Percentiles rank a stretch among this genome's conserved stretches.
Evolutionary conservation across 805 yeast species (phyloP).

Genomic region (Saccharomycopsis microspora): DNA sequence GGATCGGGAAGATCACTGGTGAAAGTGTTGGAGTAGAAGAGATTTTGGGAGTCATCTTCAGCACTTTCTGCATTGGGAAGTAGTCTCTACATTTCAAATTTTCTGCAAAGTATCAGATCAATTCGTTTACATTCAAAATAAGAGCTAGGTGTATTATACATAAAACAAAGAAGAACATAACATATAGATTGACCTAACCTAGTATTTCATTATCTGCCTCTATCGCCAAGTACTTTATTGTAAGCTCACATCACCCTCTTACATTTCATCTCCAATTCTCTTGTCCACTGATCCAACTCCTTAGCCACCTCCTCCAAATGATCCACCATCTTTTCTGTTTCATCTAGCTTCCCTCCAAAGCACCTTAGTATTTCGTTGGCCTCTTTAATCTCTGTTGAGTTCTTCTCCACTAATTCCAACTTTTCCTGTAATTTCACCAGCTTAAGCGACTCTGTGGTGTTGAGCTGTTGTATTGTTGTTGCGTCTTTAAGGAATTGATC

Average conservation of each 20-base stretch:
- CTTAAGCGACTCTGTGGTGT: constrained; percentile 46
- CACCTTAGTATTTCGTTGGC: constrained; percentile 22
- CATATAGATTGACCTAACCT: background rate
- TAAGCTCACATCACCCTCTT: constrained; percentile 16
- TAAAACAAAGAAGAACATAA: background rate
- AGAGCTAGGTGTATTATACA: background rate
- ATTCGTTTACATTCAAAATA: background rate
- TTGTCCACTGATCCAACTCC: constrained; percentile 54
- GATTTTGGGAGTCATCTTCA: constrained; percentile 79
- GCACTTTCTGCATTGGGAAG: constrained; percentile 91
- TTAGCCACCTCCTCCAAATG: constrained; percentile 34
- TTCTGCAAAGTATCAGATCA: background rate
- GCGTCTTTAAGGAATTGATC: constrained; percentile 29
- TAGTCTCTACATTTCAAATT: constrained; percentile 21
- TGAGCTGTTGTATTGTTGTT: constrained; percentile 39
- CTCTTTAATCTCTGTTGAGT: constrained; percentile 19
- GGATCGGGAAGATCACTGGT: constrained; percentile 89
- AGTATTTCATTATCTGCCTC: background rate
- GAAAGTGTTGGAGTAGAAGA: constrained; percentile 84
- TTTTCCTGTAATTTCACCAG: constrained; percentile 36
- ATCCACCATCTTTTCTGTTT: constrained; percentile 26
- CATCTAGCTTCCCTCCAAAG: constrained; percentile 21
- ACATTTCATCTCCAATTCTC: constrained; percentile 38
- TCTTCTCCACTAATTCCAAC: constrained; percentile 20
- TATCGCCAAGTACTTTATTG: background rate